Evolutionary conservation across 768 basidiomycete species (phyloP).

Genomic region (Lepiota brunneoincarnata): DNA sequence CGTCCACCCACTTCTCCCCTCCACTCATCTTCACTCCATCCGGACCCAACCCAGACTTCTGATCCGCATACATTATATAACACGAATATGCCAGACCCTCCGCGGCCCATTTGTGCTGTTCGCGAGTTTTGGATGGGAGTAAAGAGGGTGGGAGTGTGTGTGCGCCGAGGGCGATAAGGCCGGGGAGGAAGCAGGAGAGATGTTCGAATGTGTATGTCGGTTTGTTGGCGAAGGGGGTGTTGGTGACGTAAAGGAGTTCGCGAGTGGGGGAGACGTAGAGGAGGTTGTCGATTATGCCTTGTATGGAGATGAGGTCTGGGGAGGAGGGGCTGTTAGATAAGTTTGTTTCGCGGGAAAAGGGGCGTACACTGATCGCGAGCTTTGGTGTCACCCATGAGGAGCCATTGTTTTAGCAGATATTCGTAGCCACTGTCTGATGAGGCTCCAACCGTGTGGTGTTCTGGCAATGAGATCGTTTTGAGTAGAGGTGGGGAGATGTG

Average conservation of each 20-base stretch:
- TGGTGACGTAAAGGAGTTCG: constrained; percentile 56
- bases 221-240: constrained; percentile 26
- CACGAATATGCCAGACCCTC: constrained; percentile 61
- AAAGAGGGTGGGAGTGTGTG: constrained; percentile 33
- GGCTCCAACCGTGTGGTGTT: constrained; percentile 49
- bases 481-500: not conserved
- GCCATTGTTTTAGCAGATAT: constrained; percentile 68
- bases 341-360: constrained; percentile 23
- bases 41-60: constrained; percentile 59
- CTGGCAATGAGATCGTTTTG: constrained; percentile 11
- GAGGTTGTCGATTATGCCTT: constrained; percentile 49
- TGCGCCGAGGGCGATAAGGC: constrained; percentile 57
- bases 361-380: constrained; percentile 55
- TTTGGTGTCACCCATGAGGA: constrained; percentile 54
- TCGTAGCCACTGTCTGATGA: constrained; percentile 67
- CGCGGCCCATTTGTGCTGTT: constrained; percentile 59
- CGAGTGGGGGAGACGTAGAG: constrained; percentile 53
- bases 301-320: constrained; percentile 47
- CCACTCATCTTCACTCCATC: constrained; percentile 44
- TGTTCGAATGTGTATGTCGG: constrained; percentile 54
- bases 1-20: constrained; percentile 36
- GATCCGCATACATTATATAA: constrained; percentile 63
- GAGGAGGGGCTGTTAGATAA: constrained; percentile 28
- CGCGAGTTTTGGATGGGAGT: constrained; percentile 26
- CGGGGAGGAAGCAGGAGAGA: constrained; percentile 63